These are phyloP conservation scores for Apiospora saccharicola DNA, from an alignment of 2,329 filamentous ascomycete species.

Conservation along the genomic window DNA sequence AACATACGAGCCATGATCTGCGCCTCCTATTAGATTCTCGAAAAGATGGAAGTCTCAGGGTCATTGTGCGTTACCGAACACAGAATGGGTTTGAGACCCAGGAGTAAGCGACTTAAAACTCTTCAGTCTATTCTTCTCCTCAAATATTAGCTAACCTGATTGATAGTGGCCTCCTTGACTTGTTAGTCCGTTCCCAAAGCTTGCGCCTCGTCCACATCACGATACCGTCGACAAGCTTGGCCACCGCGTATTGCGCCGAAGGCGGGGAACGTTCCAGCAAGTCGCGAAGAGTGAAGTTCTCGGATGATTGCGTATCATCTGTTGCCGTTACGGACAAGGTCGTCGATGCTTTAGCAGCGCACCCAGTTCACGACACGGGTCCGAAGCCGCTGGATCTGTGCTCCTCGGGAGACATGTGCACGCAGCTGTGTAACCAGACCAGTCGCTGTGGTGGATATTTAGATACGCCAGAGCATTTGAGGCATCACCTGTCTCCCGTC, in stretches of 20 bases:
- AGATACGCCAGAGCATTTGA: conserved; percentile 25
- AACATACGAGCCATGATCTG: conserved; percentile 29
- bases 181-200: conserved; percentile 27
- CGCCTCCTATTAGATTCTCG: conserved; percentile 25
- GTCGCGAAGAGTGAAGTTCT: conserved; percentile 24
- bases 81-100: conserved; percentile 14
- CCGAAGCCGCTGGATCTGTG: conserved; percentile 21
- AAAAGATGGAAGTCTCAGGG: conserved; percentile 24
- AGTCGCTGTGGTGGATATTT: conserved; percentile 23
- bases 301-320: conserved; percentile 19
- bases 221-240: conserved; percentile 10
- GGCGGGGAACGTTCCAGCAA: conserved; percentile 9
- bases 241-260: not conserved
- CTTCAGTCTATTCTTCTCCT: not conserved
- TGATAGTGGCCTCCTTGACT: conserved; percentile 23
- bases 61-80: conserved; percentile 26
- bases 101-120: conserved; percentile 8
- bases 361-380: not conserved
- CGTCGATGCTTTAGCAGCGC: not conserved
- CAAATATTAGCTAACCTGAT: not conserved
- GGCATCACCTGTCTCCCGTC: conserved; percentile 27
- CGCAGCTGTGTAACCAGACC: conserved; percentile 25
- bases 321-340: not conserved
- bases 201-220: conserved; percentile 24
- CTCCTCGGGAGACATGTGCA: conserved; percentile 23